These are phyloP conservation scores for Colletotrichum theobromicola DNA, from an alignment of 2,329 filamentous ascomycete species.

Conservation along the genomic window DNA sequence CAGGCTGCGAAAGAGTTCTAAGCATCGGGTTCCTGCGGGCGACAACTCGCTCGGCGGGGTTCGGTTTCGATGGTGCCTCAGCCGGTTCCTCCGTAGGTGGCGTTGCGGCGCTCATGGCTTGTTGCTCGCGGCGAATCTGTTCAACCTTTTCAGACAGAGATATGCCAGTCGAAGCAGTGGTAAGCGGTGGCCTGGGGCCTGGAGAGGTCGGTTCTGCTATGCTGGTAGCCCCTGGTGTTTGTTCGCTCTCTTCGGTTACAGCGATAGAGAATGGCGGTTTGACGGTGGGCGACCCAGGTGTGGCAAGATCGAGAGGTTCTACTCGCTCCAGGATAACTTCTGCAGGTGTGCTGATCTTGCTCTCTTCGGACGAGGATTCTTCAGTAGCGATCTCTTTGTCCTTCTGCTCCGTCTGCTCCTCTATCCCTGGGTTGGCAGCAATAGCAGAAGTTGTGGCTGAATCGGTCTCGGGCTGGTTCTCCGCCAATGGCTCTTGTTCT, in stretches of 20 bases:
- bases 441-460: not conserved
- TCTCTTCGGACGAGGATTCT: conserved; percentile 32
- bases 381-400: conserved; percentile 7
- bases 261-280: conserved; percentile 21
- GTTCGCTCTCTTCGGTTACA: conserved; percentile 7
- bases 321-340: conserved; percentile 49
- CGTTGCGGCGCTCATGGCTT: conserved; percentile 36
- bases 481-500: not conserved
- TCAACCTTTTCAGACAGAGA: conserved; percentile 53
- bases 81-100: conserved; percentile 21
- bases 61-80: conserved; percentile 27
- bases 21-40: conserved; percentile 56
- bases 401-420: not conserved
- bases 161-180: conserved; percentile 17
- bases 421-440: not conserved
- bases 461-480: not conserved
- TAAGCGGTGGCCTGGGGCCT: not conserved
- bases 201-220: not conserved
- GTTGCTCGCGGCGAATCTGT: conserved; percentile 57
- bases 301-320: conserved; percentile 56
- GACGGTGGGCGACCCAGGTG: conserved; percentile 35
- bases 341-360: conserved; percentile 32
- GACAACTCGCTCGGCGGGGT: conserved; percentile 39
- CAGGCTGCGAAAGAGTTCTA: conserved; percentile 58
- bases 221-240: not conserved